Evolutionary conservation across 2,329 filamentous ascomycete genomes (phyloP), one percentile per base, ranked within the genome.

Genomic region (Apiospora rasikravindrae): DNA sequence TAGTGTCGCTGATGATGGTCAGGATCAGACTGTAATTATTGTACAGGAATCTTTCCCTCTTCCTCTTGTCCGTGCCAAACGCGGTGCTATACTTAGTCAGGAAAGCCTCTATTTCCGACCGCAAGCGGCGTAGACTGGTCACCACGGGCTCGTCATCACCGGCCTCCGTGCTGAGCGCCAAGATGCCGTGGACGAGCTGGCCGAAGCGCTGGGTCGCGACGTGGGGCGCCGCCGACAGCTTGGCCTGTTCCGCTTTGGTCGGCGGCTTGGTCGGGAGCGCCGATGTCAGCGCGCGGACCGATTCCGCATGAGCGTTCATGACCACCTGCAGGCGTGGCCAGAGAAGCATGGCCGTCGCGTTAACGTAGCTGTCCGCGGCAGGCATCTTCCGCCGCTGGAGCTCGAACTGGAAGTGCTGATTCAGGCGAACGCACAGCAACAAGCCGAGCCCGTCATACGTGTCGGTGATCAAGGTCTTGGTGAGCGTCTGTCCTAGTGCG

Each of bases 11-110:
- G 75, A 99, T 93, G 74, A 99, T 98, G 14, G 96, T 98, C 77
- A 94, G 86, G n/a, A 99, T 89, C 75, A 99, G 86, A 70, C 94
- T 97, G 82, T 97, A 98, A 81, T 99, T 99, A 81, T 98, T 99
- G 80, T 93, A 96, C 78, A 99, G 82, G 80, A 98, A 98, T 64
- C 96, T 87, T 76, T 96, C 93, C 76, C 92, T 88, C 84, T 97
- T 97, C 79, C 94, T 90, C 74, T 89, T 88, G 78, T 98, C 96
- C 1, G 87, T 84, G 26, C 89, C 91, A 74, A 95, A 94, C 0
- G 86, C 86, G 76, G 94, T 92, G 79, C 93, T 93, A 73, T 95
- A 86, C 79, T 93, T 94, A 7, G 89, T 89, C 73, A 99, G 82
- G 76, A 98, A 96, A 0, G 89, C 89, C 81, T 98, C 95, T 57